Conservation (phyloP, 495 filamentous ascomycete species). For the Hamigera avellanea region DNA sequence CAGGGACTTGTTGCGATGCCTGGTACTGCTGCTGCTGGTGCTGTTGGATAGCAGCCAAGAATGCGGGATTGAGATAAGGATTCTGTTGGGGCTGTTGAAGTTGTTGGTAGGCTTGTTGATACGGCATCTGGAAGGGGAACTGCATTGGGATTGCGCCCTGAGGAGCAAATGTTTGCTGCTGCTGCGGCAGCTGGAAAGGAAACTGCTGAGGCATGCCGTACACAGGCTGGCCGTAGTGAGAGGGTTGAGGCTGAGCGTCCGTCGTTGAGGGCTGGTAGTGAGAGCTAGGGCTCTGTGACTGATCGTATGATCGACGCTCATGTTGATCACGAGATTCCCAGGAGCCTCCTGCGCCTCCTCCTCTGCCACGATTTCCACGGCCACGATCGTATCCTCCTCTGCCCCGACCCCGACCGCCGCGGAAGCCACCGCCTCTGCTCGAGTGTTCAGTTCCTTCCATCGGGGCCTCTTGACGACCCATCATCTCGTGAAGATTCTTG, state of each 20-base stretch:
- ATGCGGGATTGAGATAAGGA: constrained; percentile 54
- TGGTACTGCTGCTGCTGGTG: constrained; percentile 26
- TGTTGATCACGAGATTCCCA: constrained; percentile 30
- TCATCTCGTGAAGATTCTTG: constrained; percentile 43
- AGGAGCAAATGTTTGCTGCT: constrained; percentile 20
- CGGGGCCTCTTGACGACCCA: constrained; percentile 31
- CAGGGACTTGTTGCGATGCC: constrained; percentile 32
- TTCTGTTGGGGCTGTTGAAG: constrained; percentile 23
- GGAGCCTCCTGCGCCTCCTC: constrained; percentile 34
- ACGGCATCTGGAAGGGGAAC: constrained; percentile 29
- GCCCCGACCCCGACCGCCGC: constrained; percentile 29
- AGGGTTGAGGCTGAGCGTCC: constrained; percentile 13
- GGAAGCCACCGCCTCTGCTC: constrained; percentile 17
- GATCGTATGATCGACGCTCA: constrained; percentile 24
- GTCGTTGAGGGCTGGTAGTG: constrained; percentile 4
- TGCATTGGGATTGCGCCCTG: constrained; percentile 21
- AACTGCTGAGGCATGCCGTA: constrained; percentile 21
- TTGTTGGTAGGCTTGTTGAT: constrained; percentile 26
- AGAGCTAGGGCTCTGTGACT: constrained; percentile 10
- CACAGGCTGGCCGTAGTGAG: constrained; percentile 13
- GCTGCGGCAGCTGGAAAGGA: constrained; percentile 19
- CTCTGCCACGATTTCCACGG: constrained; percentile 35
- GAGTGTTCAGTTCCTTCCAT: constrained; percentile 29
- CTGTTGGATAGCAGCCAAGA: constrained; percentile 41
- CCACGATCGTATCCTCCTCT: constrained; percentile 34